Conservation (phyloP, 2,329 filamentous ascomycete species). For the Ophiobolus disseminans region DNA sequence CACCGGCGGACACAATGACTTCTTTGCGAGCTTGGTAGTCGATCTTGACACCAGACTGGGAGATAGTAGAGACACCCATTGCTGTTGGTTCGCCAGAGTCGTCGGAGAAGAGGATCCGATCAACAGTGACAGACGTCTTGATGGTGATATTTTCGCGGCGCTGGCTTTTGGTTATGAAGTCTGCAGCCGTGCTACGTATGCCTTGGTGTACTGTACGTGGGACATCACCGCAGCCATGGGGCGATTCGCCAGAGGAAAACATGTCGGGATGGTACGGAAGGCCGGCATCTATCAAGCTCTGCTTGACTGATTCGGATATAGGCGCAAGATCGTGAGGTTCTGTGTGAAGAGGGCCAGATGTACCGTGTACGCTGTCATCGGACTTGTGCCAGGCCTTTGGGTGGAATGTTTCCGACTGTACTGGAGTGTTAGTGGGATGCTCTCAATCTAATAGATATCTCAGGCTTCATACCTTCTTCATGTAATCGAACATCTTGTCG, state of each 20-base stretch:
- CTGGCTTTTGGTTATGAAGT: slow-evolving; percentile 53
- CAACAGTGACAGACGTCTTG: slow-evolving; percentile 39
- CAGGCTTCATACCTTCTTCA: slow-evolving; percentile 54
- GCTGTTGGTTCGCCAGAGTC: slow-evolving; percentile 51
- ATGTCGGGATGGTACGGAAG: slow-evolving; percentile 65
- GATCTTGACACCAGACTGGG: slow-evolving; percentile 49
- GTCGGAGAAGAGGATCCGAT: slow-evolving; percentile 57
- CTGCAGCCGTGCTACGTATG: slow-evolving; percentile 36
- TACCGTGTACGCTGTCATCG: slow-evolving; percentile 54
- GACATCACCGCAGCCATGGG: slow-evolving; percentile 42
- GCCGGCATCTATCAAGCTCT: slow-evolving; percentile 63
- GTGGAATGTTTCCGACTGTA: slow-evolving; percentile 63
- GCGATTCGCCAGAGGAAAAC: slow-evolving; percentile 58
- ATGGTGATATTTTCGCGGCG: slow-evolving; percentile 47
- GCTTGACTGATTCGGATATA: slow-evolving; percentile 62
- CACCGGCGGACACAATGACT: slow-evolving; percentile 42
- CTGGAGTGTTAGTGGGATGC: not conserved
- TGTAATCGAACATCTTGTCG: slow-evolving; percentile 64
- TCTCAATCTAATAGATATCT: not conserved
- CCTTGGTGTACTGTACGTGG: slow-evolving; percentile 42
- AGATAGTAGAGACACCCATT: slow-evolving; percentile 54
- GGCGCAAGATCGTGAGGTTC: slow-evolving; percentile 66
- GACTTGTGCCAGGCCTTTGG: slow-evolving; percentile 64
- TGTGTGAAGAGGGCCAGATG: slow-evolving; percentile 60
- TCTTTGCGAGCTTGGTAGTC: slow-evolving; percentile 46